A percentile compares a stretch with the other conserved stretches of the same genome.
Evolutionary conservation across 768 basidiomycete genomes (phyloP).

Genomic region (Terana coerulea): DNA sequence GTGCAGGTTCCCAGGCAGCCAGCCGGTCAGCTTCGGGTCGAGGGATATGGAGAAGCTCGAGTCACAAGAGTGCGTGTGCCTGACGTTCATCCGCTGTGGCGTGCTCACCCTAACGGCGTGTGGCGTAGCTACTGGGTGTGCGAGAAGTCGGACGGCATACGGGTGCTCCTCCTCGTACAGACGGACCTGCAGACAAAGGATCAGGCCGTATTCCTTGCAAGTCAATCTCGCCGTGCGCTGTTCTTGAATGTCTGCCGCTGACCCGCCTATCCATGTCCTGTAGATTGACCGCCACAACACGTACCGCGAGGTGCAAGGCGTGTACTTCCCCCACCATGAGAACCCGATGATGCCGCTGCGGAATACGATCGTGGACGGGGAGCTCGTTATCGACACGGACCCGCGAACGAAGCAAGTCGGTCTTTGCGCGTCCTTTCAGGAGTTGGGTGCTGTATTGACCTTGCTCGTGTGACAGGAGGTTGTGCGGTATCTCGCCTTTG

Average conservation of each 20-base stretch:
- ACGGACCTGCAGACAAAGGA: constrained; percentile 47
- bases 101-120: neutral
- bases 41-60: constrained; percentile 75
- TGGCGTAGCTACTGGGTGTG: constrained; percentile 90
- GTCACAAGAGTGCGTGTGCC: constrained; percentile 74
- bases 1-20: constrained; percentile 88
- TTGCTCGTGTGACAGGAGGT: constrained; percentile 55
- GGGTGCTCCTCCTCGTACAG: constrained; percentile 81
- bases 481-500: constrained; percentile 82
- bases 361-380: constrained; percentile 88
- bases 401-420: constrained; percentile 66
- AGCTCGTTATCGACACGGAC: constrained; percentile 89
- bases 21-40: constrained; percentile 85
- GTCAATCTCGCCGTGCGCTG: no score
- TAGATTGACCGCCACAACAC: constrained; percentile 95
- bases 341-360: constrained; percentile 61
- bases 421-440: constrained; percentile 4
- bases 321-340: constrained; percentile 90
- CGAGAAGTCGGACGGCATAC: constrained; percentile 96
- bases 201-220: constrained; percentile 73
- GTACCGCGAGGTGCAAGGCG: constrained; percentile 69
- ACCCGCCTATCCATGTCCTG: neutral
- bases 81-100: constrained; percentile 10
- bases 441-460: neutral
- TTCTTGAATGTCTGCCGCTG: neutral